Evolutionary conservation across 805 yeast genomes (phyloP), one percentile per base, ranked within the genome.

Genomic region (Gaillardinia entomophila): DNA sequence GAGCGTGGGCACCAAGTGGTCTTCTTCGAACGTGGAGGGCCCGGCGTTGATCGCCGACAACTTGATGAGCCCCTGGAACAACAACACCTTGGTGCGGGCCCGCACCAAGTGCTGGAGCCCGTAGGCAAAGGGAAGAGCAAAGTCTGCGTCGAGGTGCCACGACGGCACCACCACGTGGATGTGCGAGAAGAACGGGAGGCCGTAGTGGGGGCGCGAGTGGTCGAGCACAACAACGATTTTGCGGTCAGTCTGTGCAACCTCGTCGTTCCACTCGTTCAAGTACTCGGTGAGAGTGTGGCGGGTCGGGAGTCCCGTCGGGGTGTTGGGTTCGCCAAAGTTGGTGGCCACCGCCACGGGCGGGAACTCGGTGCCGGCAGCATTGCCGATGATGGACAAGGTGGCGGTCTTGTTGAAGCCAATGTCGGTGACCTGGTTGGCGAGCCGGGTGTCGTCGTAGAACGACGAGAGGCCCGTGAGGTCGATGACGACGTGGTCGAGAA

Each of bases 351-450:
- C 30, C 1, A 59, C 60, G n/a, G 41, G 36, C 12, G 48, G 40
- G 16, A 55, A 46, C 20, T 46, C 41, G 6, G 49, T 28, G 12
- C 50, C 52, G 8, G 36, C 27, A 5, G 48, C 31, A 35, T 53
- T 56, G 3, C 53, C 52, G 6, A 46, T 42, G 1, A 53, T 12
- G 0, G 56, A 43, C 4, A 55, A 14, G 6, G 57, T 42, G 8
- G 51, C 36, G 6, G 38, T 37, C 14, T 35, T 29, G 6, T 33
- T n/a, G n/a, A n/a, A n/a, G 20, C 8, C 8, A 8, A 8, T 18
- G 8, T 8, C 20, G 20, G 6, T 18, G 8, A 6, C 20, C 8
- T 6, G 8, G 6, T 18, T 8, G 20, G 6, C 20, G 6, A 18
- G 20, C 8, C 8, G 20, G 8, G 6, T 18, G 20, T 6, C 20